These are phyloP conservation scores for Centella asiatica DNA, from an alignment of 129 eudicot genomes.

Conservation along the genomic window DNA sequence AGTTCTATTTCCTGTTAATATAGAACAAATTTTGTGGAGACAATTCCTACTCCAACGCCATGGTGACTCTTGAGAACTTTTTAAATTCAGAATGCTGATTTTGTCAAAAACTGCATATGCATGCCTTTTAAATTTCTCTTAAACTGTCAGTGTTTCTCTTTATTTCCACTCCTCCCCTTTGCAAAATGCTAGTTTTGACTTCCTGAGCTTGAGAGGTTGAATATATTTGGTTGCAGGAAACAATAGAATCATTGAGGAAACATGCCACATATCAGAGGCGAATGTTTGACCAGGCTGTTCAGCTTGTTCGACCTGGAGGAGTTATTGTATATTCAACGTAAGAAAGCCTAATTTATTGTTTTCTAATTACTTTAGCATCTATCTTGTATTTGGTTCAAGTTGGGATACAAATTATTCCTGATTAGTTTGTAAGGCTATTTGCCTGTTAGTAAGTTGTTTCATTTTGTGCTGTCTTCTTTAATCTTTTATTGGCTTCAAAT, in stretches of 20 bases:
- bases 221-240: conserved; percentile 36
- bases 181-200: neutral
- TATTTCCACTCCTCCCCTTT: neutral
- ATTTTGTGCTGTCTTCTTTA: neutral
- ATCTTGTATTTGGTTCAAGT: neutral
- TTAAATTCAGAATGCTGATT: neutral
- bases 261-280: conserved; percentile 77
- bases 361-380: neutral
- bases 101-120: neutral
- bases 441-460: neutral
- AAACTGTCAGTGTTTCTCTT: neutral
- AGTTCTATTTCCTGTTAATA: neutral
- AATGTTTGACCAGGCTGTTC: conserved; percentile 95
- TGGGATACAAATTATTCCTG: neutral
- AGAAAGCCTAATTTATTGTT: conserved; percentile 18
- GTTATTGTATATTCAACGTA: conserved; percentile 94
- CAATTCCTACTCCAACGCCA: too few relatives aligned
- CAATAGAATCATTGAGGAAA: conserved; percentile 66
- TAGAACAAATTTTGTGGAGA: neutral
- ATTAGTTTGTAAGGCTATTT: too few relatives aligned
- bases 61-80: neutral
- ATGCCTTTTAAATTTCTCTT: neutral
- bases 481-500: neutral
- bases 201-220: neutral
- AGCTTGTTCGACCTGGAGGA: conserved; percentile 93